Evolutionary conservation across 345 rosid species (phyloP).

Genomic region (Linum usitatissimum): DNA sequence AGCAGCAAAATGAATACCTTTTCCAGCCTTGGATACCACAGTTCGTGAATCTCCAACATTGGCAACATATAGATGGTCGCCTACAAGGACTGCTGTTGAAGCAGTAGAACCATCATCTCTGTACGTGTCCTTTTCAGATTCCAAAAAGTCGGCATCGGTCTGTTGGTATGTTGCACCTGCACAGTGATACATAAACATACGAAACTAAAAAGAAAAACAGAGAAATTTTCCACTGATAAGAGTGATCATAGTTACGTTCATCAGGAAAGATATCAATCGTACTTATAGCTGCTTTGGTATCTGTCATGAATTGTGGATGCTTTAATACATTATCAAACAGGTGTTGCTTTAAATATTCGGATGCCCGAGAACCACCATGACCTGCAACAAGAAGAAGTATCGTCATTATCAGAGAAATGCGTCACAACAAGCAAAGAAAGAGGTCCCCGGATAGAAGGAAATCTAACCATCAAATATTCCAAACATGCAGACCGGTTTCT

Average conservation of each 20-base stretch:
- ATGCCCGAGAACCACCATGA: constrained; percentile 99
- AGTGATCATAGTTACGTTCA: not conserved
- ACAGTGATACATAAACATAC: not conserved
- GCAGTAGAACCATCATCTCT: constrained; percentile 99
- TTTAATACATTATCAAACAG: constrained; percentile 84
- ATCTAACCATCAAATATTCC: constrained; percentile 94
- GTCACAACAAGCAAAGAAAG: not conserved
- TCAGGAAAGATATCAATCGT: constrained; percentile 15
- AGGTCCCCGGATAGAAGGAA: not conserved
- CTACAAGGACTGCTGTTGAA: constrained; percentile 86
- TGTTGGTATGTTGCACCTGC: constrained; percentile 87
- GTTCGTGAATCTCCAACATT: constrained; percentile 99
- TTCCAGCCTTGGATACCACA: constrained; percentile 78
- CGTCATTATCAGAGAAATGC: not conserved
- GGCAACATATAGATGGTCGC: constrained; percentile 88
- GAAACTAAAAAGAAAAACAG: not conserved
- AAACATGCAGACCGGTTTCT: constrained; percentile 74
- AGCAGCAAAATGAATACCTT: constrained; percentile 35
- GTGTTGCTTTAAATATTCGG: constrained; percentile 85
- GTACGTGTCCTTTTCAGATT: constrained; percentile 64
- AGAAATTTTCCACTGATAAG: constrained; percentile 7
- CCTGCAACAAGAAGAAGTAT: constrained; percentile 34
- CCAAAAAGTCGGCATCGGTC: constrained; percentile 78
- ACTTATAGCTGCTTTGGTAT: constrained; percentile 84
- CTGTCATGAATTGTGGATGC: constrained; percentile 68